Percentiles rank a stretch among this genome's conserved stretches.
phyloP scores from a whole-genome alignment of 306 rosid genomes.

The Cicer chorassanicum region DNA sequence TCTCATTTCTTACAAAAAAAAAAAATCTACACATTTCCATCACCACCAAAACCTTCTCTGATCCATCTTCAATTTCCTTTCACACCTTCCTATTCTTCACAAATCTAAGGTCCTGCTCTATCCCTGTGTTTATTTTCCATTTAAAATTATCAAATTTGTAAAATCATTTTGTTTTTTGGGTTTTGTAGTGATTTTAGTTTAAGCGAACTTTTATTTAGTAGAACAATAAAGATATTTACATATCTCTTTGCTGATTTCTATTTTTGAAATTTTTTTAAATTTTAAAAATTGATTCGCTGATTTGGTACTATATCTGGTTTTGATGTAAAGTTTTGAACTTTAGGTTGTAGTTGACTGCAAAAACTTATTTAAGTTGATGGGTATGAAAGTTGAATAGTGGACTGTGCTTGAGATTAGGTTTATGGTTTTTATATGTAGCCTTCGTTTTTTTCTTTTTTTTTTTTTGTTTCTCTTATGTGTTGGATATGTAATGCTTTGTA shows the following conservation, averaged over 20 bases:
- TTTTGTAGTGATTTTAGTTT: neutral
- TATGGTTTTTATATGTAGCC: slow-evolving; percentile 1
- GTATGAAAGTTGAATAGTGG: slow-evolving; percentile 23
- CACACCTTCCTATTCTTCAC: slow-evolving; percentile 6
- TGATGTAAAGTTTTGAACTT: slow-evolving; percentile 43
- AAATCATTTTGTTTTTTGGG: neutral
- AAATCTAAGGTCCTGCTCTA: slow-evolving; percentile 32
- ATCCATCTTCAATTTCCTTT: neutral
- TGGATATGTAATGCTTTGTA: neutral
- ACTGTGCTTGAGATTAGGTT: slow-evolving; percentile 19
- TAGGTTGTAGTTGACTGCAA: neutral
- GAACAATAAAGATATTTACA: neutral
- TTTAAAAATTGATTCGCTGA: slow-evolving; percentile 29
- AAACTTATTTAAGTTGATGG: slow-evolving; percentile 7
- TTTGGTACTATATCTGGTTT: slow-evolving; percentile 15
- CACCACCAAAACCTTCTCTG: neutral
- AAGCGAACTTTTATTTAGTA: neutral
- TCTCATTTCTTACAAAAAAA: slow-evolving; percentile 8
- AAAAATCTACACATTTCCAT: slow-evolving; percentile 29
- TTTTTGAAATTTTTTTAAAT: slow-evolving; percentile 29
- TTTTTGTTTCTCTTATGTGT: neutral
- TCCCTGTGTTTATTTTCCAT: neutral
- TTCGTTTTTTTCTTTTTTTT: neutral
- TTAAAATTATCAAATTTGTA: neutral
- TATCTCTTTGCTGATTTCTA: slow-evolving; percentile 23